Conservation (phyloP, 106 monocot genomes). For the Phalaenopsis equestris region DNA sequence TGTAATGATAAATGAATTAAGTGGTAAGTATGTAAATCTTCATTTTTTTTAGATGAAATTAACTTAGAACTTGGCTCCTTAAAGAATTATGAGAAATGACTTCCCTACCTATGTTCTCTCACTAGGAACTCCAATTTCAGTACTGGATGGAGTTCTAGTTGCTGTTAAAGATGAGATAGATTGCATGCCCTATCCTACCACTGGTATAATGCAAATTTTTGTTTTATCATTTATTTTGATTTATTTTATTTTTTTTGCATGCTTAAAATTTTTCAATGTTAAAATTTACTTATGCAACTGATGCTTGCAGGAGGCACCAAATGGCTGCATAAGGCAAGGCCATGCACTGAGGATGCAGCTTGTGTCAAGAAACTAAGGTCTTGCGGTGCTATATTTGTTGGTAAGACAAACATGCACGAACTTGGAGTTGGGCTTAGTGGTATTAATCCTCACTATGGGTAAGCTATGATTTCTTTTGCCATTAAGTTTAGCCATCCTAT, state of each 20-base stretch:
- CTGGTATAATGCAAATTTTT: constrained; percentile 31
- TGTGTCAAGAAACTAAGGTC: constrained; percentile 65
- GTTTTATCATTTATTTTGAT: not conserved
- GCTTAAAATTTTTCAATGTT: not conserved
- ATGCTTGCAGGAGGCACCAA: constrained; percentile 58
- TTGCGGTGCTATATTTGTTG: constrained; percentile 87
- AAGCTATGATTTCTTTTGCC: not conserved
- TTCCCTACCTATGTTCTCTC: not conserved
- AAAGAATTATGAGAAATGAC: not conserved
- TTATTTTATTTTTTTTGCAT: not conserved
- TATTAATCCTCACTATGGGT: constrained; percentile 95
- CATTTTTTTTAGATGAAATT: not conserved
- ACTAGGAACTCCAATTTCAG: constrained; percentile 63
- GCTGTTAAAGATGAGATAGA: constrained; percentile 94
- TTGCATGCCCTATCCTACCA: constrained; percentile 83
- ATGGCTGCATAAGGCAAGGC: constrained; percentile 67
- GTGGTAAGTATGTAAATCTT: no score
- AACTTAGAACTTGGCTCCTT: not conserved
- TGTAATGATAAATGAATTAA: no score
- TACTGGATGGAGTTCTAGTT: constrained; percentile 71
- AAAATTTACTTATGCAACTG: not conserved
- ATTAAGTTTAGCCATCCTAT: not conserved
- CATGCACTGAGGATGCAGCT: constrained; percentile 51
- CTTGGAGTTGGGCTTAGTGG: constrained; percentile 89
- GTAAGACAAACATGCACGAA: constrained; percentile 97